Evolutionary conservation across 1,284 basidiomycete species (phyloP).

Genomic region (Malassezia pachydermatis): DNA sequence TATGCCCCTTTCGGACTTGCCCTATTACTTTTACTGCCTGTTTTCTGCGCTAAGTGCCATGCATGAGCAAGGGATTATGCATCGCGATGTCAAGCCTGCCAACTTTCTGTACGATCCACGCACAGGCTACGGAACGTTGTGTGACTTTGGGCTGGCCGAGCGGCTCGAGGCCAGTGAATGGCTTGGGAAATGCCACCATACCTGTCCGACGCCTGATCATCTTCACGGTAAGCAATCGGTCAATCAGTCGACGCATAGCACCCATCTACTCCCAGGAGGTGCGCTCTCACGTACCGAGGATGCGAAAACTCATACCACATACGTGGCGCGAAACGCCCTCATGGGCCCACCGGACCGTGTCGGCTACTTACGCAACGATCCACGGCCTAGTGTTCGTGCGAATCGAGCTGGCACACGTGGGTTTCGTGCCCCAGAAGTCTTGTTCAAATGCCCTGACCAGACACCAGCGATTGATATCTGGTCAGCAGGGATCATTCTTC

Average conservation of each 20-base stretch:
- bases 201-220: slow-evolving; percentile 26
- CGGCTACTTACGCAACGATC: slow-evolving; percentile 40
- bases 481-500: slow-evolving; percentile 82
- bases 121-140: slow-evolving; percentile 72
- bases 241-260: slow-evolving; percentile 31
- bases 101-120: slow-evolving; percentile 90
- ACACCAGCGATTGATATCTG: slow-evolving; percentile 94
- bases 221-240: slow-evolving; percentile 36
- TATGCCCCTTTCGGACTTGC: slow-evolving; percentile 65
- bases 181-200: slow-evolving; percentile 46
- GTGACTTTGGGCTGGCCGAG: slow-evolving; percentile 74
- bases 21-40: slow-evolving; percentile 79
- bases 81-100: slow-evolving; percentile 95
- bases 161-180: slow-evolving; percentile 39
- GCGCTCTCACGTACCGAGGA: slow-evolving; percentile 21
- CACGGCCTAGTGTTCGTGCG: slow-evolving; percentile 68
- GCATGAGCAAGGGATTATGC: slow-evolving; percentile 78
- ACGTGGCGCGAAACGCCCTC: neutral
- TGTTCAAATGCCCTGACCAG: slow-evolving; percentile 89
- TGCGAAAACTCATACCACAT: slow-evolving; percentile 48
- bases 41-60: slow-evolving; percentile 80
- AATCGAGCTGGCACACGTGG: slow-evolving; percentile 94
- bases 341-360: slow-evolving; percentile 43
- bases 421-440: slow-evolving; percentile 90
- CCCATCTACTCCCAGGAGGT: slow-evolving; percentile 36